Evolutionary conservation across 1,284 basidiomycete species (phyloP).

Genomic region (Polyporus tsugae): DNA sequence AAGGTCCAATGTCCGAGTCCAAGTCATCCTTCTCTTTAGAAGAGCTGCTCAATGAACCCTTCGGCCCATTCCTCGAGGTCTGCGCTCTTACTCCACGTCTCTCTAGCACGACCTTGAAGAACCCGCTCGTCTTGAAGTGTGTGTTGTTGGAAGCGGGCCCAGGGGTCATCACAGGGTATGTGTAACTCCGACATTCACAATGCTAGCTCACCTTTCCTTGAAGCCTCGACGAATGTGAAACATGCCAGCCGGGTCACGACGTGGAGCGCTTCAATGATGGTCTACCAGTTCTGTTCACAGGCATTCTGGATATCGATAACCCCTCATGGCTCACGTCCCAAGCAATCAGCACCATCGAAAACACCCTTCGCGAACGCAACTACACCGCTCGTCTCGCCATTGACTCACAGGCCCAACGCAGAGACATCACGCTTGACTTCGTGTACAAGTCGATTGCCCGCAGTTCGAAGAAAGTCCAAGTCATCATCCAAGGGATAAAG

Average conservation of each 20-base stretch:
- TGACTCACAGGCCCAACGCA: slow-evolving; percentile 1
- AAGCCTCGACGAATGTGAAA: slow-evolving; percentile 35
- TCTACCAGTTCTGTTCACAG: slow-evolving; percentile 51
- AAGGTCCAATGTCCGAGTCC: neutral
- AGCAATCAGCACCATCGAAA: slow-evolving; percentile 49
- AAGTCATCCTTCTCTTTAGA: neutral
- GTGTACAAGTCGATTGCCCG: slow-evolving; percentile 40
- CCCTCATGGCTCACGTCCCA: slow-evolving; percentile 55
- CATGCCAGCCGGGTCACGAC: slow-evolving; percentile 18
- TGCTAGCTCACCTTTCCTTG: neutral
- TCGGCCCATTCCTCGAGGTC: slow-evolving; percentile 42
- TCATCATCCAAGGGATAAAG: slow-evolving; percentile 52
- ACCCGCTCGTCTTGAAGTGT: slow-evolving; percentile 31
- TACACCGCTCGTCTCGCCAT: slow-evolving; percentile 12
- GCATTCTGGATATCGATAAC: slow-evolving; percentile 51
- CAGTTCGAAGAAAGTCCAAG: slow-evolving; percentile 41
- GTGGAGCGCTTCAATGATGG: neutral
- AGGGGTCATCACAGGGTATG: slow-evolving; percentile 37
- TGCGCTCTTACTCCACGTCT: slow-evolving; percentile 34
- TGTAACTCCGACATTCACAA: neutral
- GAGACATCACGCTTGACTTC: slow-evolving; percentile 43
- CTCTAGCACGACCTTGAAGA: slow-evolving; percentile 28
- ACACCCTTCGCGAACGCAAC: slow-evolving; percentile 51
- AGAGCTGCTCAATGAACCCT: slow-evolving; percentile 37
- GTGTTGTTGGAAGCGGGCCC: slow-evolving; percentile 34